A percentile compares a stretch with the other conserved stretches of the same genome.
Evolutionary conservation across 1,284 basidiomycete species (phyloP).

Genomic region (Puccinia horiana): DNA sequence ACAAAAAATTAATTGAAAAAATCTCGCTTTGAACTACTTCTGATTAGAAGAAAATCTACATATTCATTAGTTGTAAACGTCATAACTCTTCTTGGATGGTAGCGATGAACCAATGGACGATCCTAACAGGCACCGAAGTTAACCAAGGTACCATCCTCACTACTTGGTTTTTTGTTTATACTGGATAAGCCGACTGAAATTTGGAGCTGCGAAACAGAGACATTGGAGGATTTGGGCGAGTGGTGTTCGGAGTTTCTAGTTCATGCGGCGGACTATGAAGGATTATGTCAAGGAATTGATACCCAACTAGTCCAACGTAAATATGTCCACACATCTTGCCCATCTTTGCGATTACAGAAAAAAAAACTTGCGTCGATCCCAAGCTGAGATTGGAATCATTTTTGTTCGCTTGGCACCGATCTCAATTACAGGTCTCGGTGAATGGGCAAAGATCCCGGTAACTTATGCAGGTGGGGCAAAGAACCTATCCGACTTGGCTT

Average conservation of each 20-base stretch:
- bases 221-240: slow-evolving; percentile 69
- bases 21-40: no score
- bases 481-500: slow-evolving; percentile 78
- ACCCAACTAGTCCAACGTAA: slow-evolving; percentile 82
- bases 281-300: slow-evolving; percentile 94
- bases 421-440: slow-evolving; percentile 70
- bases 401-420: slow-evolving; percentile 36
- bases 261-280: slow-evolving; percentile 97
- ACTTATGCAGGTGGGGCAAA: slow-evolving; percentile 97
- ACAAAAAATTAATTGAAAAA: neutral
- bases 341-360: neutral
- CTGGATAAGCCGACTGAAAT: slow-evolving; percentile 49
- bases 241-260: slow-evolving; percentile 92
- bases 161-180: neutral
- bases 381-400: slow-evolving; percentile 8
- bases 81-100: slow-evolving; percentile 81
- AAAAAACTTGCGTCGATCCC: neutral
- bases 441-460: slow-evolving; percentile 87
- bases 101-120: slow-evolving; percentile 99
- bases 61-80: slow-evolving; percentile 72
- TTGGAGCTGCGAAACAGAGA: slow-evolving; percentile 62
- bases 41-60: neutral
- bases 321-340: neutral
- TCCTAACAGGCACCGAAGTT: slow-evolving; percentile 90
- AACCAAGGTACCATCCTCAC: slow-evolving; percentile 66